A percentile compares a stretch with the other conserved stretches of the same genome.
Evolutionary conservation across 208 protist species (phyloP).

Genomic region (Phytomonas francai): DNA sequence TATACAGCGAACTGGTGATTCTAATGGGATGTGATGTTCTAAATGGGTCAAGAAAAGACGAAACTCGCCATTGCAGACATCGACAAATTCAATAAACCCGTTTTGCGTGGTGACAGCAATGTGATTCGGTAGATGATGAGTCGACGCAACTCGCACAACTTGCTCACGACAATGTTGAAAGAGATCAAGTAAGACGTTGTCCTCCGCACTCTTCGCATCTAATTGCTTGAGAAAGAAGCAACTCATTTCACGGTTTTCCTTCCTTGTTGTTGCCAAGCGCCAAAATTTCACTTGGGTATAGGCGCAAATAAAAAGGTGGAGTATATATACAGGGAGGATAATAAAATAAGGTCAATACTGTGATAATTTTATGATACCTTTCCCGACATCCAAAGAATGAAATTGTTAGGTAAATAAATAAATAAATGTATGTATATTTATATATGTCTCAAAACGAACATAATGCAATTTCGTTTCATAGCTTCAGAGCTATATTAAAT

Average conservation of each 20-base stretch:
- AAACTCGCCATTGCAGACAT: slow-evolving; percentile 53
- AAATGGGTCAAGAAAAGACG: slow-evolving; percentile 75
- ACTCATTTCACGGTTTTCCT: slow-evolving; percentile 18
- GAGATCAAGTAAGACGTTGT: slow-evolving; percentile 40
- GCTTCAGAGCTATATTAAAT: not conserved
- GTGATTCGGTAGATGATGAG: slow-evolving; percentile 30
- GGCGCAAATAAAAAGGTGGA: not conserved
- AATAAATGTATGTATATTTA: not conserved
- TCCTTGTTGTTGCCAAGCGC: slow-evolving; percentile 1
- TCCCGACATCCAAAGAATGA: not conserved
- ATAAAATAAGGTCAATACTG: not conserved
- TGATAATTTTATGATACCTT: not conserved
- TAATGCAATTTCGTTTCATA: not conserved
- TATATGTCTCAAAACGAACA: not conserved
- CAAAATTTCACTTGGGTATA: not conserved
- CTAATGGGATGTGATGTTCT: slow-evolving; percentile 39
- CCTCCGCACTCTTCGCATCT: slow-evolving; percentile 24
- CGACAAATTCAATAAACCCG: slow-evolving; percentile 77
- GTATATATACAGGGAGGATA: not conserved
- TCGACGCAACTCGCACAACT: slow-evolving; percentile 49
- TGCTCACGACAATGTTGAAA: slow-evolving; percentile 60
- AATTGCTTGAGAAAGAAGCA: slow-evolving; percentile 48
- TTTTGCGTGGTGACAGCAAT: slow-evolving; percentile 61
- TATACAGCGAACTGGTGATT: slow-evolving; percentile 66
- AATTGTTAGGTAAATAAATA: not conserved